phyloP scores from a whole-genome alignment of 495 filamentous ascomycete genomes.

The Penicillium silybi region DNA sequence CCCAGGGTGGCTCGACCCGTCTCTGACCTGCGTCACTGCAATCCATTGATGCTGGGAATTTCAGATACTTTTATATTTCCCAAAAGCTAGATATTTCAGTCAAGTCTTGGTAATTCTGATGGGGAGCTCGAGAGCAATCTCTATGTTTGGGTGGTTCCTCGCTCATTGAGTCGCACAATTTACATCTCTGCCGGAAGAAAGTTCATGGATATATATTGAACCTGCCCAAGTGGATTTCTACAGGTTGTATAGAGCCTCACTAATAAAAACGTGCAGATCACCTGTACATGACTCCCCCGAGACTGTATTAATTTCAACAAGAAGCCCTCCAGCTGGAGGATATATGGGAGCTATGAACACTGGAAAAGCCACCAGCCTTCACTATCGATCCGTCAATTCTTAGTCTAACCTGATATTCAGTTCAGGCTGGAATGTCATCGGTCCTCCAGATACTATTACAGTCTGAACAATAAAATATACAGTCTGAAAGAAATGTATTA shows the following conservation, averaged over 20 bases:
- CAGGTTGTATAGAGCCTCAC: too few species aligned
- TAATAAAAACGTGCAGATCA: too few species aligned
- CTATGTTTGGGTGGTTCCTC: too few species aligned
- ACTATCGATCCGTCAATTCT: too few species aligned
- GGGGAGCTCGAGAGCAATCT: background rate
- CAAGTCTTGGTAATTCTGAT: background rate
- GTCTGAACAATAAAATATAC: background rate
- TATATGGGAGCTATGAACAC: too few species aligned
- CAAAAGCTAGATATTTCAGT: background rate
- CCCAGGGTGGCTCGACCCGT: conserved; percentile 18
- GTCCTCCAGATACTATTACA: background rate
- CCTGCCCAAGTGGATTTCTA: too few species aligned
- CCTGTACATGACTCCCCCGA: too few species aligned
- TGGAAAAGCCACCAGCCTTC: background rate
- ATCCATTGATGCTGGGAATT: background rate
- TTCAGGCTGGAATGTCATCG: background rate
- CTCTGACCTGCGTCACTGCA: background rate
- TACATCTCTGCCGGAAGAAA: too few species aligned
- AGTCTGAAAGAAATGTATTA: conserved; percentile 35
- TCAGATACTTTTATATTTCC: background rate
- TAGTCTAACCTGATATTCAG: too few species aligned
- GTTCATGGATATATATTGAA: too few species aligned
- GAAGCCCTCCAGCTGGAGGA: too few species aligned
- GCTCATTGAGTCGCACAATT: background rate
- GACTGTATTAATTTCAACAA: too few species aligned